Base-by-base conservation (phyloP, 2,329 filamentous ascomycete species). In the Pseudocercospora eumusae region DNA sequence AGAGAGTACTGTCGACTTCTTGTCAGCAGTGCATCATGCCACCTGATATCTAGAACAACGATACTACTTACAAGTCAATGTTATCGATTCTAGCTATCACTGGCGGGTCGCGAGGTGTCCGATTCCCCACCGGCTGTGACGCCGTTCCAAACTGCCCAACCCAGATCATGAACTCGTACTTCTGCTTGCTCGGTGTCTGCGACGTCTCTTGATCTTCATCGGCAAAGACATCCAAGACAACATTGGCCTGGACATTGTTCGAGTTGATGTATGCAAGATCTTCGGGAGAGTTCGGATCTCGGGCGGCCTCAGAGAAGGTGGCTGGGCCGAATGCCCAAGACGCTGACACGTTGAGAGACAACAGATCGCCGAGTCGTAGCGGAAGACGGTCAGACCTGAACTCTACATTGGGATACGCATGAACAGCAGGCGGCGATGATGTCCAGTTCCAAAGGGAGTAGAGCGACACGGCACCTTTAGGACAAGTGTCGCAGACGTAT, bases 101-200 rank as follows among this genome's bases (percentile, higher is more conserved):
- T 8, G 65, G 57, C 11, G 60, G 63, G 28, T 67, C 59, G 28
- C 57, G 36, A 8, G 61, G 63, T 3, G 45, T 42, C 15, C 36
- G 50, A 28, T 56, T 67, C 11, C 65, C 65, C 10, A 67, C 56
- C 10, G 65, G 65, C 61, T 58, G 59, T 10, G 60, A 57, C 47
- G 58, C 58, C 8, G 52, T 42, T 1, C 65, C 65, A 42, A 66
- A 67, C n/a, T 61, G 60, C 10, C 60, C 65, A 11, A 66, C 56
- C 65, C 65, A 67, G 9, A 67, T 60, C 65, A 67, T 67, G 47
- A 67, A 45, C 40, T 67, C 65, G 33, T 67, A 67, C 20, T 56
- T 61, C 52, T 67, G 65, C 47, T 67, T 45, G 10, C 49, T 58
- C 3, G 64, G 55, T 9, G 55, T 60, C 7, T 42, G 45, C 25